Base-by-base conservation (phyloP, 2,329 filamentous ascomycete genomes). In the Pseudomassariella vexata region DNA sequence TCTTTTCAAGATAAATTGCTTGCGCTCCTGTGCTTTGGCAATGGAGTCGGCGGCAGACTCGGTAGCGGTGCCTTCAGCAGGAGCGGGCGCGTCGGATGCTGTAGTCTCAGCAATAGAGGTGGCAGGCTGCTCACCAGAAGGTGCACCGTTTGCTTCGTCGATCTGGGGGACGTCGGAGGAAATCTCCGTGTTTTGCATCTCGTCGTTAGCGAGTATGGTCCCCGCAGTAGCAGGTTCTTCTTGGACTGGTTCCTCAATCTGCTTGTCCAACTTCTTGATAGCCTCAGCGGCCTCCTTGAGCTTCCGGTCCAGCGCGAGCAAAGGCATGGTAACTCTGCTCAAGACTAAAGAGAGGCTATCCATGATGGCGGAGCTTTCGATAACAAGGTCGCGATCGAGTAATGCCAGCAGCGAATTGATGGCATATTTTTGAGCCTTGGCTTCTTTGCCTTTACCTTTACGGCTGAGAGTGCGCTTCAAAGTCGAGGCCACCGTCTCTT, bases 351-450 rank as follows among this genome's bases (percentile, higher is more conserved):
- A 92, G 17, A 98, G 72, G 41, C 88, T 82, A 47, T 95, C 90
- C 89, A 98, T 96, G 35, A 95, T 90, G 6, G 81, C 73, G n/a
- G 90, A 89, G 60, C 88, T 98, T 60, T 98, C 92, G 63, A 95
- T 94, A 42, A 98, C 89, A 39, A 96, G 69, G 43, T 88, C 85
- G n/a, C 92, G 84, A 53, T 96, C 92, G 15, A 98, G 72, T 5
- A 98, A 71, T 39, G 79, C 82, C 28, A 98, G 70, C 19, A 98
- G 66, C 10, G 89, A 88, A 55, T 98, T 98, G 54, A 98, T 75
- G 8, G 94, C 88, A 54, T 84, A 98, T 54, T 86, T 92, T 45
- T 82, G 80, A 18, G 85, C 80, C 57, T 84, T 94, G 44, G 68
- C 77, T 44, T 95, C 90, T 59, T 90, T 92, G 32, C 68, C 75